Percentiles rank a stretch among this genome's conserved stretches.
Evolutionary conservation across 2,329 filamentous ascomycete species (phyloP).

Genomic region (Aspergillus awamori): DNA sequence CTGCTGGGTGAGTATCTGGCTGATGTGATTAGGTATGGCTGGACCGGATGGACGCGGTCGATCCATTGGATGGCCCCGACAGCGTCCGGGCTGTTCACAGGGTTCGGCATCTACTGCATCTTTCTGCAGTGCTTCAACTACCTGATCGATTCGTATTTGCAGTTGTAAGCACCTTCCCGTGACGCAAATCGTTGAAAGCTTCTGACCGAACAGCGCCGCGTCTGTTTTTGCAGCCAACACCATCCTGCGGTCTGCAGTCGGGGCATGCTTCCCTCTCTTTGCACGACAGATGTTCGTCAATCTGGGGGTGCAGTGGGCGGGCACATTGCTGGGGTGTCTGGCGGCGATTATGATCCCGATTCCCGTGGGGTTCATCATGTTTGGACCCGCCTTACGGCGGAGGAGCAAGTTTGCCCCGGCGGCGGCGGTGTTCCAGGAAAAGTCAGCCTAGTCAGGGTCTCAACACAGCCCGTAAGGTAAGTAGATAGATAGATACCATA

Average conservation of each 20-base stretch:
- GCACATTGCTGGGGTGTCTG: conserved; percentile 42
- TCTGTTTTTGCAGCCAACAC: conserved; percentile 45
- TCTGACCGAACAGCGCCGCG: conserved; percentile 34
- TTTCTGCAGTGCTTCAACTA: conserved; percentile 43
- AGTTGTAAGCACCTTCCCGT: conserved; percentile 35
- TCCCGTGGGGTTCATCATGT: conserved; percentile 37
- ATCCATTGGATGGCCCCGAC: conserved; percentile 43
- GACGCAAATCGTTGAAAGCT: background rate
- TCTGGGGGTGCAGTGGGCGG: conserved; percentile 43
- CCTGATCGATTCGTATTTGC: conserved; percentile 44
- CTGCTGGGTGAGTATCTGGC: too few species aligned
- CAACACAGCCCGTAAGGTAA: background rate
- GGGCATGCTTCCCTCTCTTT: conserved; percentile 42
- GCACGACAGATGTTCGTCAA: conserved; percentile 42
- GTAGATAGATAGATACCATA: background rate
- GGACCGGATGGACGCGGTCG: conserved; percentile 36
- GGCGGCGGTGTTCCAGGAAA: conserved; percentile 19
- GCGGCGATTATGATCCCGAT: conserved; percentile 44
- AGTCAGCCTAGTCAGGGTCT: background rate
- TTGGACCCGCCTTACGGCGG: conserved; percentile 33
- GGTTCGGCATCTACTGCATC: conserved; percentile 38
- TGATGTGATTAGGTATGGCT: conserved; percentile 30
- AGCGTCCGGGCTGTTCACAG: conserved; percentile 34
- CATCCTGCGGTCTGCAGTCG: conserved; percentile 41
- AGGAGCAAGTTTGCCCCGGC: conserved; percentile 33